A percentile compares a stretch with the other conserved stretches of the same genome.
These are phyloP conservation scores for Scheffersomyces coipomensis DNA, from an alignment of 805 yeast genomes.

Conservation along the genomic window DNA sequence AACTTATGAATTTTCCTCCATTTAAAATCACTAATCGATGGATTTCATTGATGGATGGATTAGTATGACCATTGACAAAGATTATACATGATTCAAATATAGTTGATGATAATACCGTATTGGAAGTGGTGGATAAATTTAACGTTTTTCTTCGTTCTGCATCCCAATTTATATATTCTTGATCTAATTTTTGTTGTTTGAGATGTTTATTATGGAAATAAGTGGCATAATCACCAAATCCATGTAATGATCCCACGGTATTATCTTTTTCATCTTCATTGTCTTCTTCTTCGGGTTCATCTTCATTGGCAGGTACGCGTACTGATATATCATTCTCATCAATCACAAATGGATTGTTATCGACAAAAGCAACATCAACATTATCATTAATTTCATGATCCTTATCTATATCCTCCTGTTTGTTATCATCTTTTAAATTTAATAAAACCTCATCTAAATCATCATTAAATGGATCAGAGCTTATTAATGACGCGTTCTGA, in stretches of 20 bases:
- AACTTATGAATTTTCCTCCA: conserved; percentile 78
- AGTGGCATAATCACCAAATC: conserved; percentile 65
- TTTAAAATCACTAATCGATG: conserved; percentile 69
- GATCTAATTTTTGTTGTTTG: conserved; percentile 63
- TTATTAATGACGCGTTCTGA: conserved; percentile 2
- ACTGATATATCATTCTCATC: not conserved
- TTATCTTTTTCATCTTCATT: conserved; percentile 12
- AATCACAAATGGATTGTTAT: not conserved
- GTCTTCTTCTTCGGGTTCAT: conserved; percentile 1
- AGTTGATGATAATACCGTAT: conserved; percentile 14
- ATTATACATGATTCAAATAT: conserved; percentile 65
- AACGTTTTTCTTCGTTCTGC: conserved; percentile 27
- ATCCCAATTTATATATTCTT: conserved; percentile 50
- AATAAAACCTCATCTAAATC: conserved; percentile 15
- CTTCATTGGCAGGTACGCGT: not conserved
- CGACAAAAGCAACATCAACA: conserved; percentile 6
- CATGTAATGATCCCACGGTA: conserved; percentile 36
- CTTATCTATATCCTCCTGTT: not conserved
- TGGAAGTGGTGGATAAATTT: conserved; percentile 4
- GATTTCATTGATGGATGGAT: conserved; percentile 71
- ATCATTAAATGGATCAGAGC: conserved; percentile 23
- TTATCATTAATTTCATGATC: conserved; percentile 3
- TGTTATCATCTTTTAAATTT: conserved; percentile 3
- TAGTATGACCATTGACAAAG: conserved; percentile 87
- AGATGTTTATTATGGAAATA: conserved; percentile 61